Conservation (phyloP, 1,284 basidiomycete species). For the Amylostereum areolatum region DNA sequence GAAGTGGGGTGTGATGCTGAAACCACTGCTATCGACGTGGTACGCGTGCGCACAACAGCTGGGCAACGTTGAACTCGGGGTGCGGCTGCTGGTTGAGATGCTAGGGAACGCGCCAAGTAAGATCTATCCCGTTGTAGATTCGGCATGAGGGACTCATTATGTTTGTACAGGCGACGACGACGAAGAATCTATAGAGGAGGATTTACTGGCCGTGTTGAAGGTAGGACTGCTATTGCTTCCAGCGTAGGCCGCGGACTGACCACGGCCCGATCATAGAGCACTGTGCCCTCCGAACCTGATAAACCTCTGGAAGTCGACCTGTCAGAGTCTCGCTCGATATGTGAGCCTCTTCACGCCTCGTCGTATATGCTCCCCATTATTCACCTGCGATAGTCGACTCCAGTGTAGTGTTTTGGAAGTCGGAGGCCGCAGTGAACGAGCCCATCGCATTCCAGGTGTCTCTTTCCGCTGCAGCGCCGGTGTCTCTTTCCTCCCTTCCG, state of each 20-base stretch:
- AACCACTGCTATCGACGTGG: conserved; percentile 69
- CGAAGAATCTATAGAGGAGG: conserved; percentile 51
- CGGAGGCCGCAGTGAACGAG: conserved; percentile 55
- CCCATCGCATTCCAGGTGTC: conserved; percentile 67
- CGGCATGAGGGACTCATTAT: not conserved
- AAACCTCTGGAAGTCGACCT: conserved; percentile 56
- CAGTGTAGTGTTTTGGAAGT: conserved; percentile 63
- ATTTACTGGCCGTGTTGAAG: conserved; percentile 64
- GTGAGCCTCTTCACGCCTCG: conserved; percentile 34
- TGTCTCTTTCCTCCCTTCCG: conserved; percentile 47
- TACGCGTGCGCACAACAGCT: conserved; percentile 74
- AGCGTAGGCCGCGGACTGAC: too few relatives aligned
- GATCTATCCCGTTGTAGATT: conserved; percentile 10
- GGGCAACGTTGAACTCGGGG: conserved; percentile 69
- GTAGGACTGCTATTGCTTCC: conserved; percentile 28
- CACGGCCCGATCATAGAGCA: conserved; percentile 55
- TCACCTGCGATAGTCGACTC: conserved; percentile 47
- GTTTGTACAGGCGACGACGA: conserved; percentile 27
- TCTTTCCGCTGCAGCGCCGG: conserved; percentile 41
- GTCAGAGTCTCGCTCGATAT: conserved; percentile 52
- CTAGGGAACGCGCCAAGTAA: conserved; percentile 54
- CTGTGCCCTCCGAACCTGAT: conserved; percentile 53
- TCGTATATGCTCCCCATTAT: conserved; percentile 2
- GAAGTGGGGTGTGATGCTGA: conserved; percentile 67
- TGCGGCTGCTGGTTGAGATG: conserved; percentile 76